Evolutionary conservation across 2,329 filamentous ascomycete genomes (phyloP).

Genomic region (Tolypocladium nubicola): DNA sequence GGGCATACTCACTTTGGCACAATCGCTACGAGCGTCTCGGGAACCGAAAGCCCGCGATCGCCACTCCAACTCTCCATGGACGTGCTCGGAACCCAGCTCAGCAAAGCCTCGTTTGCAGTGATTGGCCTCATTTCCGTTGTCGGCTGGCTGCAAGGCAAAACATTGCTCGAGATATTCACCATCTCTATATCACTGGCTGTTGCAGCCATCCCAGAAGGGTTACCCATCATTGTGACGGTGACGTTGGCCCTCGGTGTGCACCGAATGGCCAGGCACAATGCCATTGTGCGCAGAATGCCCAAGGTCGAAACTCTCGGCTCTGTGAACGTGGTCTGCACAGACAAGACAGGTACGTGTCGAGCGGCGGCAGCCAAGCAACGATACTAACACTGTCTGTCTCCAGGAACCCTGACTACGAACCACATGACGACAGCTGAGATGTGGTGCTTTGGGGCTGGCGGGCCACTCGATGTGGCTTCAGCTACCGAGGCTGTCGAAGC

Average conservation of each 20-base stretch:
- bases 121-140: slow-evolving; percentile 89
- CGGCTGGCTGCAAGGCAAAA: slow-evolving; percentile 81
- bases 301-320: slow-evolving; percentile 96
- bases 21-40: slow-evolving; percentile 86
- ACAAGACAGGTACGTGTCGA: slow-evolving; percentile 62
- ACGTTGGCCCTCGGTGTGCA: slow-evolving; percentile 90
- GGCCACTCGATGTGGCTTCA: slow-evolving; percentile 40
- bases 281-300: slow-evolving; percentile 89
- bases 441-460: slow-evolving; percentile 75
- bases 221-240: slow-evolving; percentile 97
- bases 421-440: slow-evolving; percentile 97
- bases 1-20: slow-evolving; percentile 91
- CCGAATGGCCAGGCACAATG: slow-evolving; percentile 89
- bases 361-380: not conserved
- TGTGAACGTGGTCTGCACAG: slow-evolving; percentile 99
- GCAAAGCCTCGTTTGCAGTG: slow-evolving; percentile 91
- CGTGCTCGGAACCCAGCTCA: slow-evolving; percentile 87
- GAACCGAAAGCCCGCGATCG: slow-evolving; percentile 90
- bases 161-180: slow-evolving; percentile 87
- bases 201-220: slow-evolving; percentile 87
- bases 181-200: slow-evolving; percentile 96
- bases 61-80: slow-evolving; percentile 96
- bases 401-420: slow-evolving; percentile 86
- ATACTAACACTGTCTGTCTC: not conserved
- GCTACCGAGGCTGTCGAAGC: slow-evolving; percentile 43